Conservation (phyloP, 2,329 filamentous ascomycete genomes). For the Leptodontidium sp. region DNA sequence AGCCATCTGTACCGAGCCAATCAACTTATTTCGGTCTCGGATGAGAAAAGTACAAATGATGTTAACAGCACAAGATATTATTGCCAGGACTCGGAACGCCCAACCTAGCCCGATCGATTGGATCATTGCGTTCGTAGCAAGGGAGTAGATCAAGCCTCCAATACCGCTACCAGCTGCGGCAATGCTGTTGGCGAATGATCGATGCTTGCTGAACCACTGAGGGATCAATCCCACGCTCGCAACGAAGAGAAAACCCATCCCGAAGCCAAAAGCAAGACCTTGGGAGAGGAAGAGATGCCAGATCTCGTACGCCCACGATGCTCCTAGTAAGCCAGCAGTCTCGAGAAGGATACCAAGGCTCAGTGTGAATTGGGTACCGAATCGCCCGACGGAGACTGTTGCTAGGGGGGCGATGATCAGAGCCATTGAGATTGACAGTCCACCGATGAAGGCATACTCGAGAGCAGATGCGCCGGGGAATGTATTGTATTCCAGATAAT, state of each 20-base stretch:
- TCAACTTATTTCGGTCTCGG: slow-evolving; percentile 74
- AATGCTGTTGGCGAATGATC: slow-evolving; percentile 68
- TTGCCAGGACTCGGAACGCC: slow-evolving; percentile 62
- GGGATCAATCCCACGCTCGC: slow-evolving; percentile 68
- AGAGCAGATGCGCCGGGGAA: slow-evolving; percentile 71
- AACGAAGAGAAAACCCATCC: slow-evolving; percentile 79
- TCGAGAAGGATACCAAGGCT: slow-evolving; percentile 71
- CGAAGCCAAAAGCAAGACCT: slow-evolving; percentile 78
- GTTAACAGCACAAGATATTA: slow-evolving; percentile 71
- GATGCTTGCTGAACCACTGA: slow-evolving; percentile 66
- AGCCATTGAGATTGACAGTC: slow-evolving; percentile 70
- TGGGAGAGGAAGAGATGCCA: slow-evolving; percentile 82
- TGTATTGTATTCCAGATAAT: slow-evolving; percentile 71
- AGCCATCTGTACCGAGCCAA: slow-evolving; percentile 71
- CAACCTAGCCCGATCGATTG: slow-evolving; percentile 59
- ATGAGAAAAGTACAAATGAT: slow-evolving; percentile 68
- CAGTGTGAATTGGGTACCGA: slow-evolving; percentile 71
- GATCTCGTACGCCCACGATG: slow-evolving; percentile 71
- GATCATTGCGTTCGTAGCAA: slow-evolving; percentile 64
- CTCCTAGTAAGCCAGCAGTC: slow-evolving; percentile 70
- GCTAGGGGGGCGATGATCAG: slow-evolving; percentile 71
- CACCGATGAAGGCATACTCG: slow-evolving; percentile 81
- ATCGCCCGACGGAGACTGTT: slow-evolving; percentile 56
- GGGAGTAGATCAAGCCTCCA: slow-evolving; percentile 68
- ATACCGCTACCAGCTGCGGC: slow-evolving; percentile 73